phyloP scores from a whole-genome alignment of 331 rosid genomes.

The Telfairia occidentalis region DNA sequence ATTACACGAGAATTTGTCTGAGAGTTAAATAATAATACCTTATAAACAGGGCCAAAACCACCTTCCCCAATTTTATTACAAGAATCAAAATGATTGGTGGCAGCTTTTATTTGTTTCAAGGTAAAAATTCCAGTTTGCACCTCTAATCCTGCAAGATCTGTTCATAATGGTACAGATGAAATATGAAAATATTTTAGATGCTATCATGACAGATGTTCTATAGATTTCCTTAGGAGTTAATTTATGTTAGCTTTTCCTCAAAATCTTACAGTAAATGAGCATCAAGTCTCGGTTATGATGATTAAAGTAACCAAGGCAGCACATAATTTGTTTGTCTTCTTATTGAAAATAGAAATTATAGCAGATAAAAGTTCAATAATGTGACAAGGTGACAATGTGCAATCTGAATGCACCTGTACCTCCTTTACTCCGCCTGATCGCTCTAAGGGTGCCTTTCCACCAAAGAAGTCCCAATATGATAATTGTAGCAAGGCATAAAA shows the following conservation, averaged over 20 bases:
- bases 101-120: conserved; percentile 60
- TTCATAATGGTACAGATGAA: conserved; percentile 4
- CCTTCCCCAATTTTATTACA: conserved; percentile 81
- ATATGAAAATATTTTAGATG: neutral
- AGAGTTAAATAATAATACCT: neutral
- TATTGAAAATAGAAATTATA: neutral
- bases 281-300: neutral
- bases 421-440: conserved; percentile 16
- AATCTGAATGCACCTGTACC: conserved; percentile 21
- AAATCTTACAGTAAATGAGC: neutral
- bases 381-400: neutral
- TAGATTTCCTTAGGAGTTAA: neutral
- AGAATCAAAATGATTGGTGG: conserved; percentile 48
- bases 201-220: conserved; percentile 1
- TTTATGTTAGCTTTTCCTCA: neutral
- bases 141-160: conserved; percentile 35
- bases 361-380: neutral
- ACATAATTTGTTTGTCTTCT: neutral
- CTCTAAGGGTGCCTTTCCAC: conserved; percentile 38
- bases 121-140: conserved; percentile 43
- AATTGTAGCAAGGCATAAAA: conserved; percentile 28
- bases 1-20: neutral
- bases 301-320: neutral
- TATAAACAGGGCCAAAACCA: conserved; percentile 53
- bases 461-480: conserved; percentile 43